phyloP scores from a whole-genome alignment of 1,284 basidiomycete genomes.

The Leccinum pachyderme region DNA sequence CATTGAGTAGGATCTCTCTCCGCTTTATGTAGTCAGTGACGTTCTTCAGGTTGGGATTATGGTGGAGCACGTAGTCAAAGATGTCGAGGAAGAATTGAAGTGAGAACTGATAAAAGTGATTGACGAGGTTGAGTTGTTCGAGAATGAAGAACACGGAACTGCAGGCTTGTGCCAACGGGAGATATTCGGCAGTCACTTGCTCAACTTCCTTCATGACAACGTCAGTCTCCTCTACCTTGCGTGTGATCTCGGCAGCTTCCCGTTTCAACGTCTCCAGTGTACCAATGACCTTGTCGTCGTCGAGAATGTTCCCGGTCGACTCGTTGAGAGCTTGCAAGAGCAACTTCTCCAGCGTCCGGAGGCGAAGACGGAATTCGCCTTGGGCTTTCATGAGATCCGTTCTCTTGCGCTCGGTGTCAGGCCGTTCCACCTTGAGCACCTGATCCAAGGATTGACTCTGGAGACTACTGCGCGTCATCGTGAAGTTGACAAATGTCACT shows the following conservation, averaged over 20 bases:
- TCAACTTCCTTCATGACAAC: slow-evolving; percentile 96
- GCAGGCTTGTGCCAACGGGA: slow-evolving; percentile 94
- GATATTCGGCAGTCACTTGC: slow-evolving; percentile 91
- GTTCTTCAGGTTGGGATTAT: slow-evolving; percentile 85
- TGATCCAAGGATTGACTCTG: slow-evolving; percentile 98
- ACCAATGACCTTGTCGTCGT: slow-evolving; percentile 98
- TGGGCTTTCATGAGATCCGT: slow-evolving; percentile 99
- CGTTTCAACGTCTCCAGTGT: slow-evolving; percentile 96
- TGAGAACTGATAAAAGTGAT: slow-evolving; percentile 99
- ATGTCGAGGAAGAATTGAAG: slow-evolving; percentile 98
- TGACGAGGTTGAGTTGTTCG: slow-evolving; percentile 90
- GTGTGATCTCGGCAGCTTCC: slow-evolving; percentile 95
- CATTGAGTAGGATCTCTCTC: slow-evolving; percentile 82
- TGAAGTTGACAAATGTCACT: slow-evolving; percentile 99
- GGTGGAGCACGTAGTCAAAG: slow-evolving; percentile 91
- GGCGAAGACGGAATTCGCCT: slow-evolving; percentile 93
- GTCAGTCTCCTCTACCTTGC: slow-evolving; percentile 98
- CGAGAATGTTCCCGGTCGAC: slow-evolving; percentile 94
- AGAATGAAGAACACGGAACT: slow-evolving; percentile 97
- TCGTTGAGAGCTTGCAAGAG: slow-evolving; percentile 96
- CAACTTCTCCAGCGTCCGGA: slow-evolving; percentile 91
- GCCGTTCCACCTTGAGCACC: slow-evolving; percentile 94
- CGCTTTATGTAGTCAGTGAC: slow-evolving; percentile 75
- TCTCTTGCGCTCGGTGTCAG: slow-evolving; percentile 94
- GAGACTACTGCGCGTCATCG: slow-evolving; percentile 97